A percentile compares a stretch with the other conserved stretches of the same genome.
These are phyloP conservation scores for Casuarina equisetifolia DNA, from an alignment of 306 rosid species.

Conservation along the genomic window DNA sequence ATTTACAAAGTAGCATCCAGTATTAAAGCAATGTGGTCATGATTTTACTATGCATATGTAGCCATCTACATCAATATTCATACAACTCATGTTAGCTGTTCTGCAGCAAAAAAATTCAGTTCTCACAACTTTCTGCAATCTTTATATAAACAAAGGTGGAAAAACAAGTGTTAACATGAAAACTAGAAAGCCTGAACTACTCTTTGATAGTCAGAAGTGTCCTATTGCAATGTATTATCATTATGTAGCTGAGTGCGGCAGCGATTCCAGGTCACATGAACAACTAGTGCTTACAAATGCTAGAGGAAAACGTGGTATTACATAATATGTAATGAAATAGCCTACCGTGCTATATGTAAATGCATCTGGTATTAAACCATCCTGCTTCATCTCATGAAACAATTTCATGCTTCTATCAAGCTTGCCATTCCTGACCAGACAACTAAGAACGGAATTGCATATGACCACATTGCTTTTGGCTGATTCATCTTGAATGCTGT, in stretches of 20 bases:
- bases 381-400: slow-evolving; percentile 72
- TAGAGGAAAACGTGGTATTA: not conserved
- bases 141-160: not conserved
- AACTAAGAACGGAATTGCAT: slow-evolving; percentile 79
- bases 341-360: slow-evolving; percentile 91
- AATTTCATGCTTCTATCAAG: slow-evolving; percentile 56
- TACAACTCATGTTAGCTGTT: not conserved
- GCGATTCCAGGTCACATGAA: slow-evolving; percentile 10
- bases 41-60: not conserved
- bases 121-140: not conserved
- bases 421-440: slow-evolving; percentile 63
- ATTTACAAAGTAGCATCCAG: not conserved
- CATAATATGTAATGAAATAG: slow-evolving; percentile 14
- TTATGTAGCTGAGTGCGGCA: not conserved
- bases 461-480: slow-evolving; percentile 52
- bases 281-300: slow-evolving; percentile 1
- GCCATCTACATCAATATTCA: not conserved
- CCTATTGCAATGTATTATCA: not conserved
- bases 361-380: slow-evolving; percentile 69
- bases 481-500: slow-evolving; percentile 56
- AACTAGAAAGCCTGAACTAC: not conserved
- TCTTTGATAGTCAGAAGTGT: not conserved
- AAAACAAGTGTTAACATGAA: not conserved
- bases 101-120: not conserved
- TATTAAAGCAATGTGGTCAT: not conserved